Percentiles rank a stretch among this genome's conserved stretches.
phyloP scores from a whole-genome alignment of 2,329 filamentous ascomycete genomes.

The Didymella glomerata region DNA sequence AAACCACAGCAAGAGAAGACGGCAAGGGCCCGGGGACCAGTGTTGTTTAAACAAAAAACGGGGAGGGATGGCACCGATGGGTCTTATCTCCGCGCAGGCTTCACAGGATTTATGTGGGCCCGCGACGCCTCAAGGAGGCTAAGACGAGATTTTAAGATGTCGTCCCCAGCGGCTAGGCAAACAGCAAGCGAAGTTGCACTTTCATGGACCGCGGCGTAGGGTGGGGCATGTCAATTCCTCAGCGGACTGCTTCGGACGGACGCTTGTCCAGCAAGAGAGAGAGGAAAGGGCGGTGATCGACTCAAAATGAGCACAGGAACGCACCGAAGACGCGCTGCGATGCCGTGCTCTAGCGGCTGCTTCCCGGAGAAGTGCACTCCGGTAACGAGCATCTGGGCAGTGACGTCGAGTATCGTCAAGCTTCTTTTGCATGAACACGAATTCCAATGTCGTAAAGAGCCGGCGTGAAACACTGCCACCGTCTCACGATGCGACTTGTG shows the following conservation, averaged over 20 bases:
- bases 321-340: slow-evolving; percentile 6
- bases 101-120: slow-evolving; percentile 13
- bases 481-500: slow-evolving; percentile 6
- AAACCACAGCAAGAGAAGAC: slow-evolving; percentile 2
- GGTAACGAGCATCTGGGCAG: not conserved
- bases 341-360: slow-evolving; percentile 13
- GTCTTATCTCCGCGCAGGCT: slow-evolving; percentile 20
- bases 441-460: not conserved
- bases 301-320: slow-evolving; percentile 8
- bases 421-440: not conserved
- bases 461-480: not conserved
- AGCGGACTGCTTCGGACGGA: slow-evolving; percentile 29
- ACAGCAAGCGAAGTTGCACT: slow-evolving; percentile 9
- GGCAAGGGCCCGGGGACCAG: not conserved
- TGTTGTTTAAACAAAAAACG: slow-evolving; percentile 10
- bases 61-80: slow-evolving; percentile 13
- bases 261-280: slow-evolving; percentile 1
- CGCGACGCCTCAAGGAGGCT: slow-evolving; percentile 19
- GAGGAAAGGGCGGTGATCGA: slow-evolving; percentile 15
- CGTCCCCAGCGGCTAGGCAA: slow-evolving; percentile 18
- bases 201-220: slow-evolving; percentile 1
- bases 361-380: slow-evolving; percentile 9
- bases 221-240: slow-evolving; percentile 20
- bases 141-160: slow-evolving; percentile 22
- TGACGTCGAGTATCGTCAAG: slow-evolving; percentile 8